phyloP scores from a whole-genome alignment of 805 yeast species.

The Allodekkera sacchari region DNA sequence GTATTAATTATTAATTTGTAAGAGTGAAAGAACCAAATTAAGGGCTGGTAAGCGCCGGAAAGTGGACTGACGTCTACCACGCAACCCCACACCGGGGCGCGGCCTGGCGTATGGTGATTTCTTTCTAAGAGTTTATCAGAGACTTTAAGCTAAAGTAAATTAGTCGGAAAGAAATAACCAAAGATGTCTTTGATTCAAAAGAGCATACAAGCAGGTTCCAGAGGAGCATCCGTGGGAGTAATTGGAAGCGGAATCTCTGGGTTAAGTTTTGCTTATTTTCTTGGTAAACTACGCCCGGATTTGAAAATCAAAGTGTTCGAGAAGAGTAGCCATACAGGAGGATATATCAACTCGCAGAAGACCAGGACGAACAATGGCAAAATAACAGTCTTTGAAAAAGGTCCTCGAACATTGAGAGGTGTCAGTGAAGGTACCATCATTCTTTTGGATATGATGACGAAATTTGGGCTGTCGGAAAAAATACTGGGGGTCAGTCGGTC shows the following conservation, averaged over 20 bases:
- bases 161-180: no score
- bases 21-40: no score
- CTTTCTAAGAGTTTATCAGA: no score
- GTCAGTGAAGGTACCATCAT: constrained; percentile 69
- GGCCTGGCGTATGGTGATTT: no score
- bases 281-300: constrained; percentile 71
- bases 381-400: constrained; percentile 56
- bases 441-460: constrained; percentile 49
- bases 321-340: constrained; percentile 50
- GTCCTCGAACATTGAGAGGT: constrained; percentile 87
- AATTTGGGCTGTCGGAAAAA: constrained; percentile 38
- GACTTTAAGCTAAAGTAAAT: no score
- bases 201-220: constrained; percentile 6
- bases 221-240: constrained; percentile 48
- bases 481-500: constrained; percentile 50
- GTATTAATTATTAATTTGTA: no score
- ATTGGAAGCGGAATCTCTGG: constrained; percentile 91
- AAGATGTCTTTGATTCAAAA: constrained; percentile 7
- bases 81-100: no score
- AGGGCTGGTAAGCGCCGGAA: no score
- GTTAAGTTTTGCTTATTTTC: constrained; percentile 60
- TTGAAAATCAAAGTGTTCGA: constrained; percentile 58
- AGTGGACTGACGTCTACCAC: no score
- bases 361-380: constrained; percentile 22
- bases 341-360: constrained; percentile 59